Conservation (phyloP, 2,329 filamentous ascomycete species). For the Eutypella sp. region DNA sequence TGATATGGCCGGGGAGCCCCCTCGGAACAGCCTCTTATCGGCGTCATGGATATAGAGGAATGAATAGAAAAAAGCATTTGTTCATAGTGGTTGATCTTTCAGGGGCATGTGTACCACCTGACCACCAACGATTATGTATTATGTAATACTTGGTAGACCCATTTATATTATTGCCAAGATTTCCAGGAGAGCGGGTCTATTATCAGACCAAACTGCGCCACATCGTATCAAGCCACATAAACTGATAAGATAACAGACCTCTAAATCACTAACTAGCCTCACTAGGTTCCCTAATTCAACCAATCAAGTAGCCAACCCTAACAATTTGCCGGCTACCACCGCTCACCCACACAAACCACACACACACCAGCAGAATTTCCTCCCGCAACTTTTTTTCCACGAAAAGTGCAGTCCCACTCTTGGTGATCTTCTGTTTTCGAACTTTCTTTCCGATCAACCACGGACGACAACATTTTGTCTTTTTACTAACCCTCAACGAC, state of each 20-base stretch:
- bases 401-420: constrained; percentile 4
- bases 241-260: too few species aligned
- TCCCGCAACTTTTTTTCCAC: not conserved
- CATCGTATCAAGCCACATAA: not conserved
- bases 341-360: constrained; percentile 33
- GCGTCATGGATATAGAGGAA: too few species aligned
- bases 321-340: constrained; percentile 43
- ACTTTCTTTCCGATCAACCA: constrained; percentile 14
- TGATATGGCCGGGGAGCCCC: too few species aligned
- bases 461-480: too few species aligned
- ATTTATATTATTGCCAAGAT: not conserved
- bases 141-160: too few species aligned
- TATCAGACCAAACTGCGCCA: not conserved
- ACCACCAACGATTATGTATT: too few species aligned
- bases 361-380: constrained; percentile 6
- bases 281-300: too few species aligned
- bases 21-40: too few species aligned
- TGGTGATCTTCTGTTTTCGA: constrained; percentile 10
- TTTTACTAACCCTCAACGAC: constrained; percentile 32
- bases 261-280: too few species aligned
- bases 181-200: not conserved
- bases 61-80: too few species aligned
- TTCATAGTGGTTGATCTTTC: too few species aligned
- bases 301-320: constrained; percentile 2
- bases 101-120: too few species aligned